Evolutionary conservation across 2,329 filamentous ascomycete genomes (phyloP).

Genomic region (Alternaria sp.): DNA sequence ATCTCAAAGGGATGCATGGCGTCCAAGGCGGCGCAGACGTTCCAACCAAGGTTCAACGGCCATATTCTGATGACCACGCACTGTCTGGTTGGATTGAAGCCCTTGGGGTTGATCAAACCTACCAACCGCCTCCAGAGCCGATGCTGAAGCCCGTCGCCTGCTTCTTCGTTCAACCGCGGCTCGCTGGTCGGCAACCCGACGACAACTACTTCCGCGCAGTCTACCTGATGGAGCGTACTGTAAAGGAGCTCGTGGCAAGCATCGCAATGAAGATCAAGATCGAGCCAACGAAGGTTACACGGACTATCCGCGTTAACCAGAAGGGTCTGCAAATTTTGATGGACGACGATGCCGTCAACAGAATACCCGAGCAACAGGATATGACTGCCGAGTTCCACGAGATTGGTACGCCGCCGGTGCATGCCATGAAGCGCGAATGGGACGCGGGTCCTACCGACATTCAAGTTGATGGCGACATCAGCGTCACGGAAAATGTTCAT

Average conservation of each 20-base stretch:
- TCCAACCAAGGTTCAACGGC: conserved; percentile 61
- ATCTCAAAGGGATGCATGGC: conserved; percentile 54
- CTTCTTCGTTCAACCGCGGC: conserved; percentile 75
- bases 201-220: conserved; percentile 81
- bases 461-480: conserved; percentile 56
- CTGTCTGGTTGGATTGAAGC: conserved; percentile 88
- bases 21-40: conserved; percentile 56
- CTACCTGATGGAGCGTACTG: conserved; percentile 79
- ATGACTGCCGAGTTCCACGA: conserved; percentile 78
- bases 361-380: conserved; percentile 88
- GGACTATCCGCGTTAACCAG: conserved; percentile 73
- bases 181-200: conserved; percentile 55
- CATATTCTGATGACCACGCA: conserved; percentile 67
- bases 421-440: conserved; percentile 60
- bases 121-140: conserved; percentile 78
- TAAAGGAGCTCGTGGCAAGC: conserved; percentile 73
- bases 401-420: conserved; percentile 54
- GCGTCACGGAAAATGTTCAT: conserved; percentile 51
- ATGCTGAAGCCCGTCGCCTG: conserved; percentile 80
- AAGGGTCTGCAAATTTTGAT: conserved; percentile 82
- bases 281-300: conserved; percentile 72
- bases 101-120: conserved; percentile 84
- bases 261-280: conserved; percentile 82
- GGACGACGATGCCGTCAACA: conserved; percentile 86
- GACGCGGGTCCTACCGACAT: conserved; percentile 56